Conservation (phyloP, 768 basidiomycete species). For the Arthromyces matolae region DNA sequence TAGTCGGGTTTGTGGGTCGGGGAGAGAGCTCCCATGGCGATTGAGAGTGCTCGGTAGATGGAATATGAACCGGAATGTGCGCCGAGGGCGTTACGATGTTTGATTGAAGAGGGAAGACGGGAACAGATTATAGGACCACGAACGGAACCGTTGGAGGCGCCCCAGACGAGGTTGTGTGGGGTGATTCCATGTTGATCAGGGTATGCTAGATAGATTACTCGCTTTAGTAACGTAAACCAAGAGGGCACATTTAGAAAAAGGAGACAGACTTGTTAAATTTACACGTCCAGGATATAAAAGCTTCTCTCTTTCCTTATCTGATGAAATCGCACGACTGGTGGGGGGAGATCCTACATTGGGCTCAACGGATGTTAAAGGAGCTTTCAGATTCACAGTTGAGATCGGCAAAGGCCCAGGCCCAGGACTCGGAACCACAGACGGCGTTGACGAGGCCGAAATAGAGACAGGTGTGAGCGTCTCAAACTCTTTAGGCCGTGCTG, state of each 20-base stretch:
- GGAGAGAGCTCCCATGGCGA: constrained; percentile 82
- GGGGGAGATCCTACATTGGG: too few relatives aligned
- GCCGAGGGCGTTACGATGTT: constrained; percentile 89
- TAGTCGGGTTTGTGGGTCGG: constrained; percentile 81
- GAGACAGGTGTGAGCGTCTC: too few relatives aligned
- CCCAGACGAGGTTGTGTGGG: constrained; percentile 81
- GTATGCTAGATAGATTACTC: constrained; percentile 54
- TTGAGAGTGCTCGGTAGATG: constrained; percentile 89
- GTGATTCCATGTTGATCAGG: constrained; percentile 90
- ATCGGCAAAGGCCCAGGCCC: too few relatives aligned
- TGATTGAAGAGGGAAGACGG: constrained; percentile 78
- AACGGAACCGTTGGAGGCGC: constrained; percentile 53
- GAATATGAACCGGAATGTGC: constrained; percentile 93
- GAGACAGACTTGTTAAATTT: constrained; percentile 76
- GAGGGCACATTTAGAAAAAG: constrained; percentile 6
- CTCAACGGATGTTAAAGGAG: too few relatives aligned
- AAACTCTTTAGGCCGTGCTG: too few relatives aligned
- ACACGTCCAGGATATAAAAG: constrained; percentile 79
- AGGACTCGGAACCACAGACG: too few relatives aligned
- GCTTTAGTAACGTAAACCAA: too few relatives aligned
- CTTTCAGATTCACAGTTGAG: too few relatives aligned
- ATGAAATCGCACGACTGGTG: constrained; percentile 17
- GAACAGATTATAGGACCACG: constrained; percentile 91
- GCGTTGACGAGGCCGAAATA: too few relatives aligned
- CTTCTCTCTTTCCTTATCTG: constrained; percentile 69